Evolutionary conservation across 2,329 filamentous ascomycete species (phyloP).

Genomic region (Fusarium marasasianum): DNA sequence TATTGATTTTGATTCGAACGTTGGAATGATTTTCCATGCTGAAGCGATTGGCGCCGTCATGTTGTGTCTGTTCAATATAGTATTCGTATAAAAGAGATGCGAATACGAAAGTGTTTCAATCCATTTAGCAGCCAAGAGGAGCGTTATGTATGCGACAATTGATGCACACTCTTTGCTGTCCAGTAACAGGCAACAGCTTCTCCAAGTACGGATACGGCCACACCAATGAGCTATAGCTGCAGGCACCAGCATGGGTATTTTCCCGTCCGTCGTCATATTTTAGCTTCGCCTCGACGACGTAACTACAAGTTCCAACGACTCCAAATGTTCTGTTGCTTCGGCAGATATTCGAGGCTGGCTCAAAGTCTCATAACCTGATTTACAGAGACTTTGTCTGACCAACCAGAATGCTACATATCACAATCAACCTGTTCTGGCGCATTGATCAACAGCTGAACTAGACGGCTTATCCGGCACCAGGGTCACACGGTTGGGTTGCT

Average conservation of each 20-base stretch:
- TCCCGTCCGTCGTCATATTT: conserved; percentile 24
- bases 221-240: conserved; percentile 13
- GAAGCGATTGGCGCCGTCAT: conserved; percentile 20
- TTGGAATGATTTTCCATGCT: conserved; percentile 29
- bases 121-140: conserved; percentile 1
- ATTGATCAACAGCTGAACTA: conserved; percentile 15
- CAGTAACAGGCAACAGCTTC: neutral
- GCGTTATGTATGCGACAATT: conserved; percentile 7
- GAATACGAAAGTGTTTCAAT: conserved; percentile 24
- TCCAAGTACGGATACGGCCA: conserved; percentile 16
- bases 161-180: neutral
- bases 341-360: conserved; percentile 11
- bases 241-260: conserved; percentile 9
- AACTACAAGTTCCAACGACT: conserved; percentile 1
- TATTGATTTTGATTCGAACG: conserved; percentile 28
- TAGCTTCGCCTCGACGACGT: conserved; percentile 25
- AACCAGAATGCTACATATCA: conserved; percentile 16
- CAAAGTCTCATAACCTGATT: conserved; percentile 15
- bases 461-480: conserved; percentile 2
- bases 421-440: neutral
- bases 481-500: conserved; percentile 5
- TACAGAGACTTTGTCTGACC: neutral
- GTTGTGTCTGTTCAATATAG: neutral
- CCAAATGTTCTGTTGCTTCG: conserved; percentile 5
- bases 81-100: conserved; percentile 26